Evolutionary conservation across 2,329 filamentous ascomycete genomes (phyloP), one percentile per base, ranked within the genome.

Genomic region (Fusarium goolgardi): DNA sequence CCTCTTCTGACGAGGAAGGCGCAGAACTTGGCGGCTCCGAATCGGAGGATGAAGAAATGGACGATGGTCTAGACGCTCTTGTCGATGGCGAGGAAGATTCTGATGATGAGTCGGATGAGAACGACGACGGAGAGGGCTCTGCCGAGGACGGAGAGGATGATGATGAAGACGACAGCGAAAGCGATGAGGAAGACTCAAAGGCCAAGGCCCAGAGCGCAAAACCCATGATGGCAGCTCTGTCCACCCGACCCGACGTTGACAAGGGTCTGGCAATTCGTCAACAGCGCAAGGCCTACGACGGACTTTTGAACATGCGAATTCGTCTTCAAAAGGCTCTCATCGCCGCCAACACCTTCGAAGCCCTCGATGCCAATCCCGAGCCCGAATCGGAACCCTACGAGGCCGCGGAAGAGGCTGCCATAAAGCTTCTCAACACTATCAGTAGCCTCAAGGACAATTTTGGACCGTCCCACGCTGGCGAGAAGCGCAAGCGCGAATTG

Each of bases 281-380:
- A 59, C 96, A 99, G 80, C 89, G 94, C 52, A 90, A 90, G 65
- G 88, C 90, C 1, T 99, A 97, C 75, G 95, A 98, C 71, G 88
- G 92, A 1, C 86, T 98, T 1, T 85, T 99, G 32, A 97, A 97
- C 79, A 87, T 94, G 16, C 90, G 96, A 21, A 97, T 99, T 75
- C 92, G 95, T 63, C 81, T 99, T 20, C 96, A 99, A 78, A 98
- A 97, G 78, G 93, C 92, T 3, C 81, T 99, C 16, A 86, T 96
- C 18, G 90, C 92, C 0, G 87, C 90, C 27, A 97, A 97, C 78
- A 91, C 93, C 1, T 83, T 96, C 40, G 78, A 85, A 18, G 75
- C 81, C 1, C 70, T 85, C 3, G 80, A 84, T 2, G 78, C 78
- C 16, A 78, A 76, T 25, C 71, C 75, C 7, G 75, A 77, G 4